Evolutionary conservation across 73 alveolate genomes (phyloP).

Genomic region (Loxodes magnus): DNA sequence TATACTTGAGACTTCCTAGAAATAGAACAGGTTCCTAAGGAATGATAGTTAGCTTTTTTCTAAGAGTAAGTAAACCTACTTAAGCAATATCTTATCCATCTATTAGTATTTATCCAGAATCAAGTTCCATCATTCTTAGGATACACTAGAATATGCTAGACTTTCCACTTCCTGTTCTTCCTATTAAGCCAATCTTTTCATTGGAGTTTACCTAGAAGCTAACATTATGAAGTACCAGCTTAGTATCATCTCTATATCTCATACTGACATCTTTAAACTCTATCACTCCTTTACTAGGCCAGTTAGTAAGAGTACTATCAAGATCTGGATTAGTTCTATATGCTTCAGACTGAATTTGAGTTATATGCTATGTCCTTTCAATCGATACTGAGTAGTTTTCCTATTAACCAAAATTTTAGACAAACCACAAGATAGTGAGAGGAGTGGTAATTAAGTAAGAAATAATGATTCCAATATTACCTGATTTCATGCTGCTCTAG

Average conservation of each 20-base stretch:
- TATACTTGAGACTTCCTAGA: conserved; percentile 21
- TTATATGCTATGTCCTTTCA: not conserved
- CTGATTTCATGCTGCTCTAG: not conserved
- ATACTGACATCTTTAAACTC: conserved; percentile 41
- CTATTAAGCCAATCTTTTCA: conserved; percentile 60
- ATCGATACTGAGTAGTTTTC: not conserved
- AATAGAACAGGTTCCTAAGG: conserved; percentile 34
- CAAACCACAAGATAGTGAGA: not conserved
- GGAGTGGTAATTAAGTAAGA: not conserved
- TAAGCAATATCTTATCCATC: conserved; percentile 60
- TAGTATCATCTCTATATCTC: conserved; percentile 50
- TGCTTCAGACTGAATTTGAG: not conserved
- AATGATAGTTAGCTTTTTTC: conserved; percentile 38
- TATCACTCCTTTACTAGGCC: conserved; percentile 46
- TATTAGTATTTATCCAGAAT: conserved; percentile 42
- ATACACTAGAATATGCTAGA: conserved; percentile 29
- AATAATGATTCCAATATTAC: not conserved
- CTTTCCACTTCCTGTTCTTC: conserved; percentile 78
- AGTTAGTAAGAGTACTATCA: not conserved
- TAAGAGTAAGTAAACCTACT: conserved; percentile 41
- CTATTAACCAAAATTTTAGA: not conserved
- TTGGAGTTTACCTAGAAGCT: conserved; percentile 27
- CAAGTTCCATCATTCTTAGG: conserved; percentile 26
- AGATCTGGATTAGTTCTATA: not conserved
- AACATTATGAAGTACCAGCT: conserved; percentile 34